Base-by-base conservation (phyloP, 1,284 basidiomycete genomes). In the Lignosus rhinocerotis region DNA sequence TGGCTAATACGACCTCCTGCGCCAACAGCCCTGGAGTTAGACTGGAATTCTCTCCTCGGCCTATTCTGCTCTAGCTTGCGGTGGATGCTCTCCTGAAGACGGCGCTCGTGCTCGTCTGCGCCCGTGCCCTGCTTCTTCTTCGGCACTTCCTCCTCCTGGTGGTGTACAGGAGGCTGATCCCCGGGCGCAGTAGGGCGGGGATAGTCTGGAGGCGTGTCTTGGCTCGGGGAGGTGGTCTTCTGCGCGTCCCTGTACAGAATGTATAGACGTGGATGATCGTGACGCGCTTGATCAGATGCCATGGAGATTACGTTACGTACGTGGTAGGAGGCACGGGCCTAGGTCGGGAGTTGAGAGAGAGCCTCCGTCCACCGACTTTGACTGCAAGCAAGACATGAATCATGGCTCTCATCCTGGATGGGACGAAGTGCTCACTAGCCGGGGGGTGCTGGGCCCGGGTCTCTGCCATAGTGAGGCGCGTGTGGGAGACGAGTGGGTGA, bases 351-450 rank as follows among this genome's bases (percentile, higher is more conserved):
- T 71, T 78, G 32, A 80, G 64, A 16, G 86, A 88, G 49, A 84
- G 76, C 25, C 86, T 81, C 34, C 86, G 79, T 31, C 86, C 85
- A 47, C 80, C 86, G 21, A 88, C 86, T 74, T 83, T 86, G 65
- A 86, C 86, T 88, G 62, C 34, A 21, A 25, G 30, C 41, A 33
- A n/a, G 43, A 11, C 53, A 4, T 19, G 19, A 21, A 39, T 21
- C 4, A 36, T 21, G n/a, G 36, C 11, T 8, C n/a, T 34, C 10
- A 17, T 9, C 17, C 9, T 39, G 10, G n/a, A 31, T 30, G 19
- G 11, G 11, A 12, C 3, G 16, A n/a, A 10, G 19, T 19, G 64
- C 66, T 59, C 56, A 69, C 64, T 63, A 46, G 64, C 64, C 32
- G 67, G 66, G 38, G 69, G 56, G 52, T 69, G 69, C 60, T 77